Conservation (phyloP, 2,329 filamentous ascomycete genomes). For the Microdochium trichocladiopsis region DNA sequence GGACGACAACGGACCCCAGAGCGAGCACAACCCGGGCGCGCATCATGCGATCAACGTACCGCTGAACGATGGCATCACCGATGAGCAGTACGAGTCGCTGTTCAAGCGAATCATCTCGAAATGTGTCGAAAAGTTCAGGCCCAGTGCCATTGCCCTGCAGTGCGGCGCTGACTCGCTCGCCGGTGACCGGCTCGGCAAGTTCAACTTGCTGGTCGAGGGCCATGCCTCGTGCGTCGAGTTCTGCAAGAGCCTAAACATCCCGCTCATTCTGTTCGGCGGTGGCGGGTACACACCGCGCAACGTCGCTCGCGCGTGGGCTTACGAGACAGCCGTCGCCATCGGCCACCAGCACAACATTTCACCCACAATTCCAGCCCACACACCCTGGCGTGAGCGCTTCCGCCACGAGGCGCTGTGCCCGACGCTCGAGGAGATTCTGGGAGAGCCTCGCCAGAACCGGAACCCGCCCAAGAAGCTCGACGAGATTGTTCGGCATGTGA, state of each 20-base stretch:
- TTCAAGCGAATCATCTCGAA: slow-evolving; percentile 76
- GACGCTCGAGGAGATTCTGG: slow-evolving; percentile 64
- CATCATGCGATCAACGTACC: slow-evolving; percentile 90
- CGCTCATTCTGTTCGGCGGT: slow-evolving; percentile 85
- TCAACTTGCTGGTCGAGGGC: slow-evolving; percentile 93
- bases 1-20: slow-evolving; percentile 76
- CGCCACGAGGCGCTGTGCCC: slow-evolving; percentile 83
- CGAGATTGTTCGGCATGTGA: slow-evolving; percentile 69
- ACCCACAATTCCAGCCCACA: slow-evolving; percentile 68
- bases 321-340: slow-evolving; percentile 89
- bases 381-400: slow-evolving; percentile 85
- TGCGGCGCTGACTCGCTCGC: slow-evolving; percentile 93
- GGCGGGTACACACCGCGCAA: slow-evolving; percentile 96
- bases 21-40: slow-evolving; percentile 78
- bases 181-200: slow-evolving; percentile 86
- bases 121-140: slow-evolving; percentile 78
- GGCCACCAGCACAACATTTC: slow-evolving; percentile 63
- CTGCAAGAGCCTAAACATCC: slow-evolving; percentile 73
- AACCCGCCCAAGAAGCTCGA: slow-evolving; percentile 71
- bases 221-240: slow-evolving; percentile 88
- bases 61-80: slow-evolving; percentile 83
- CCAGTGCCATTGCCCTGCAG: slow-evolving; percentile 85
- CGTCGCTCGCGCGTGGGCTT: slow-evolving; percentile 92
- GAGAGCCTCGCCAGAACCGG: slow-evolving; percentile 66
- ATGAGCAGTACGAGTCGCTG: slow-evolving; percentile 78